These are phyloP conservation scores for Elaeagnus macrophylla DNA, from an alignment of 306 rosid genomes.

Conservation along the genomic window DNA sequence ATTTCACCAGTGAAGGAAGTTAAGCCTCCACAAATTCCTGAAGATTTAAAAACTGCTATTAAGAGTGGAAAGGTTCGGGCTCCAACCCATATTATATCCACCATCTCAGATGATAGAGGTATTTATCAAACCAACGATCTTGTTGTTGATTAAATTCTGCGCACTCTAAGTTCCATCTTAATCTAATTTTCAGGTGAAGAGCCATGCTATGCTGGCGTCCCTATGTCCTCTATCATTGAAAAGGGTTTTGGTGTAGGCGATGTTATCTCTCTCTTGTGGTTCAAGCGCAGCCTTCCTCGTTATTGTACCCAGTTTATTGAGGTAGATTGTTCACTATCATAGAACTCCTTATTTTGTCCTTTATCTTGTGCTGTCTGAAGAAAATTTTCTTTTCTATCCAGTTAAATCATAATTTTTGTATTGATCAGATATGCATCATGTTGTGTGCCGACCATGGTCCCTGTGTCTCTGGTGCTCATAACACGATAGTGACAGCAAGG, in stretches of 20 bases:
- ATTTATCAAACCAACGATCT: conserved; percentile 12
- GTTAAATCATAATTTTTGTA: conserved; percentile 17
- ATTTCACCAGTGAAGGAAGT: conserved; percentile 72
- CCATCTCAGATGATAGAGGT: conserved; percentile 99
- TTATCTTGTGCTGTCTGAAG: too few relatives aligned
- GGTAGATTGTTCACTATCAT: conserved; percentile 35
- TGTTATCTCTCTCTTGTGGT: conserved; percentile 95
- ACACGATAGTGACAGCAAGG: conserved; percentile 83
- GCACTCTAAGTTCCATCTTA: conserved; percentile 16
- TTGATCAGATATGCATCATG: conserved; percentile 77
- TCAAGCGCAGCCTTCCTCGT: conserved; percentile 97
- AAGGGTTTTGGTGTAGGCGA: conserved; percentile 91
- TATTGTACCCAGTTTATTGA: conserved; percentile 93
- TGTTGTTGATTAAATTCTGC: background rate
- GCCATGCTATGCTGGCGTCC: conserved; percentile 97
- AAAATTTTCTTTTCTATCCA: background rate
- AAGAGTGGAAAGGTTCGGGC: conserved; percentile 98
- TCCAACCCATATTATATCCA: conserved; percentile 95
- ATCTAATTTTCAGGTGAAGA: conserved; percentile 70
- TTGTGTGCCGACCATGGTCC: conserved; percentile 97
- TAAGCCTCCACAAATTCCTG: conserved; percentile 92
- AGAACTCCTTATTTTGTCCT: conserved; percentile 1
- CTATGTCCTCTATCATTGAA: conserved; percentile 95
- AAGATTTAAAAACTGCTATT: conserved; percentile 77
- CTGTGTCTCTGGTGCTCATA: conserved; percentile 91